These are phyloP conservation scores for Penicillium fimorum DNA, from an alignment of 495 filamentous ascomycete genomes.

Conservation along the genomic window DNA sequence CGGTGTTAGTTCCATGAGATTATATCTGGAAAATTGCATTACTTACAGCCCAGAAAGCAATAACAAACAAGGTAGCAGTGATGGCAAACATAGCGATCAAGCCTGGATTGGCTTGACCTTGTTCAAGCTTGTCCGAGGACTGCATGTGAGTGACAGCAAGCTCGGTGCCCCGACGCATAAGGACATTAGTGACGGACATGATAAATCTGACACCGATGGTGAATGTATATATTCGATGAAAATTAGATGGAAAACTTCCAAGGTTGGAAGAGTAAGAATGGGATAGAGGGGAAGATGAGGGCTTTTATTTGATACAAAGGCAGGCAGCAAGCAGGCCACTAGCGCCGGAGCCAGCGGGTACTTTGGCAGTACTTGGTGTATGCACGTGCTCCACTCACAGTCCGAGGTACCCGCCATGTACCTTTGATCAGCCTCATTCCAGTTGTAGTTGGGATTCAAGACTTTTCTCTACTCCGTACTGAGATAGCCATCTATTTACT, in stretches of 20 bases:
- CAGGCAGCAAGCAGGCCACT: constrained; percentile 12
- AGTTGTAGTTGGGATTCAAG: not conserved
- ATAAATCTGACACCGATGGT: constrained; percentile 3
- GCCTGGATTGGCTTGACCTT: not conserved
- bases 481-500: not conserved
- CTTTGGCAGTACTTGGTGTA: constrained; percentile 3
- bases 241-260: not conserved
- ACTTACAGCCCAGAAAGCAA: constrained; percentile 15
- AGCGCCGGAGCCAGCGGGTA: constrained; percentile 10
- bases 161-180: constrained; percentile 18
- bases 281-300: constrained; percentile 5
- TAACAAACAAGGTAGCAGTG: not conserved
- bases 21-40: not conserved
- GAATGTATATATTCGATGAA: not conserved
- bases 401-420: not conserved
- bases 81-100: constrained; percentile 4
- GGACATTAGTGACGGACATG: constrained; percentile 9
- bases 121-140: not conserved
- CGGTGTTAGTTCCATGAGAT: not conserved
- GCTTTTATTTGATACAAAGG: constrained; percentile 13
- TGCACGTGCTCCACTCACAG: not conserved
- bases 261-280: not conserved
- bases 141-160: constrained; percentile 9
- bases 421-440: not conserved
- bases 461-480: not conserved